Evolutionary conservation across 768 basidiomycete species (phyloP).

Genomic region (Saitozyma sp.): DNA sequence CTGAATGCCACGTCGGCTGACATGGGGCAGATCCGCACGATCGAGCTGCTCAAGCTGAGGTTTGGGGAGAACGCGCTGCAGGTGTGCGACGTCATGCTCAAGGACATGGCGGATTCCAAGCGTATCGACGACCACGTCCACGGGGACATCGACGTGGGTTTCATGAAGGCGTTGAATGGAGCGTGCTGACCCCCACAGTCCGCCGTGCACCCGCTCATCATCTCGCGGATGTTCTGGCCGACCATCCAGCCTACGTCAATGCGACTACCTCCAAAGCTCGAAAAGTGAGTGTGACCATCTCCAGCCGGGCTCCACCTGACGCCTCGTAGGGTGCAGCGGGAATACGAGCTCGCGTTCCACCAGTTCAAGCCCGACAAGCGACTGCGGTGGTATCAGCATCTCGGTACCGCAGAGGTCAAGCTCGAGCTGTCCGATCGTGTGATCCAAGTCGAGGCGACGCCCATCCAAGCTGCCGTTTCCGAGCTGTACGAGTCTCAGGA

Average conservation of each 20-base stretch:
- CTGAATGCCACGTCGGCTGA: not conserved
- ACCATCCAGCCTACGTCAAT: conserved; percentile 71
- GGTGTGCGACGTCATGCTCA: conserved; percentile 97
- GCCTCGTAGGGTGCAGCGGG: conserved; percentile 64
- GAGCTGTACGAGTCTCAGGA: conserved; percentile 32
- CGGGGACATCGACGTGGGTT: conserved; percentile 64
- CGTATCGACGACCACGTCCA: conserved; percentile 87
- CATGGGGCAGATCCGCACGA: conserved; percentile 70
- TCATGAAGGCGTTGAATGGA: not conserved
- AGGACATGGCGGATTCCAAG: conserved; percentile 92
- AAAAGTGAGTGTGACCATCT: conserved; percentile 59
- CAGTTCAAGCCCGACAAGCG: conserved; percentile 89
- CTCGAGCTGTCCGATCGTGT: conserved; percentile 79
- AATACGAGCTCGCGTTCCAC: conserved; percentile 75
- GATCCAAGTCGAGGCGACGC: conserved; percentile 72
- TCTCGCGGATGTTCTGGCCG: conserved; percentile 96
- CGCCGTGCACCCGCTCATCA: conserved; percentile 80
- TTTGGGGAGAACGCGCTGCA: conserved; percentile 92
- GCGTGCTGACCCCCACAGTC: conserved; percentile 56
- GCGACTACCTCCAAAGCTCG: conserved; percentile 79
- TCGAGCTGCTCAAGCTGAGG: conserved; percentile 91
- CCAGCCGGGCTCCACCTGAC: not conserved
- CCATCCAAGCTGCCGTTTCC: conserved; percentile 74
- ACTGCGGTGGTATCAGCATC: conserved; percentile 82
- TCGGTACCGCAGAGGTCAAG: conserved; percentile 79